Percentiles rank a stretch among this genome's conserved stretches.
phyloP scores from a whole-genome alignment of 2,329 filamentous ascomycete species.

The Aspergillus aculeatinus region DNA sequence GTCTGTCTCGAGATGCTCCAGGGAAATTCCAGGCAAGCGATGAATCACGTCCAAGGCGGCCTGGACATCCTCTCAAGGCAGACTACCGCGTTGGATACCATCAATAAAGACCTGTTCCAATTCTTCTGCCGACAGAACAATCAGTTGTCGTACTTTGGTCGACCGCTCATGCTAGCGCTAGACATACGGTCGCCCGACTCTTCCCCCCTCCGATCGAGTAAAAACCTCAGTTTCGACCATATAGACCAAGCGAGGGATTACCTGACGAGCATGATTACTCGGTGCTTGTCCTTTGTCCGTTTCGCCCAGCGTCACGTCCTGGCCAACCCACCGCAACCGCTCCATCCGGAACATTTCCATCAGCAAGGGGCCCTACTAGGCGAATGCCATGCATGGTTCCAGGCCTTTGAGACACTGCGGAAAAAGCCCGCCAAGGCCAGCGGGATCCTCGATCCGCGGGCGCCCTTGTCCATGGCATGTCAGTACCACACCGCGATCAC shows the following conservation, averaged over 20 bases:
- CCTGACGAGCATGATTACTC: background rate
- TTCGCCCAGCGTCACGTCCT: background rate
- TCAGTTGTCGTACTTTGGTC: constrained; percentile 6
- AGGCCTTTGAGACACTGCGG: background rate
- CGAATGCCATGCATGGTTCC: constrained; percentile 1
- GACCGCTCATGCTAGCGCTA: background rate
- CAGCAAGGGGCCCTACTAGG: background rate
- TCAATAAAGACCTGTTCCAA: constrained; percentile 15
- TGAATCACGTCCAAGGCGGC: constrained; percentile 20
- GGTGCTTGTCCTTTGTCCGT: background rate
- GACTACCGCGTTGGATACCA: background rate
- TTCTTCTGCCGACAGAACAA: background rate
- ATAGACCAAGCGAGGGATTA: background rate
- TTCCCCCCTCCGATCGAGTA: background rate
- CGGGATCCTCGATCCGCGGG: background rate
- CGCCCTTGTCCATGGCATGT: background rate
- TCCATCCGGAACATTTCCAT: background rate
- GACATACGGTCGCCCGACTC: background rate
- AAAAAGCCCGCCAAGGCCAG: background rate
- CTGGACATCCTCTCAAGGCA: constrained; percentile 17
- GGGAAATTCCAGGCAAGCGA: constrained; percentile 15
- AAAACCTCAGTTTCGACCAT: background rate
- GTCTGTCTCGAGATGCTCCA: constrained; percentile 20
- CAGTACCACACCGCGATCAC: constrained; percentile 1
- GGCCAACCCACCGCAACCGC: background rate